Base-by-base conservation (phyloP, 1,284 basidiomycete genomes). In the Marasmius fiardii region DNA sequence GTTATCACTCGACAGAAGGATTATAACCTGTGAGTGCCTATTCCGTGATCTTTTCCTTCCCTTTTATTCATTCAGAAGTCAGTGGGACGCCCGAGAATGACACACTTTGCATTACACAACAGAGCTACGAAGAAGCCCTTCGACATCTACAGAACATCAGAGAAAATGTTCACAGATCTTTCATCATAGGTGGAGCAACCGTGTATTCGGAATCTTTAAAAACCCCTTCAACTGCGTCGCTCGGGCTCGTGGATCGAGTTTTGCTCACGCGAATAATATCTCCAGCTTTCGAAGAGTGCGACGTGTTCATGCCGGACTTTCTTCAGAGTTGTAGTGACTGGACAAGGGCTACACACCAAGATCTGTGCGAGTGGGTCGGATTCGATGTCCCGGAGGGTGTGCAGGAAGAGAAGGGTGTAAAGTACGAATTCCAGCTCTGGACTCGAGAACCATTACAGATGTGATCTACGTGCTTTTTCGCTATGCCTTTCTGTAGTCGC, bases 401-500 rank as follows among this genome's bases (percentile, higher is more conserved):
- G 63, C 85, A 92, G 68, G 82, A 85, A 66, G 93, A 96, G 71
- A 89, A 89, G 58, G 92, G 86, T 11, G 77, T 92, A 49, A 76
- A 80, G 64, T 96, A 95, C 69, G 88, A 91, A 72, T 96, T 88
- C 70, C 91, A 97, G 76, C 93, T 96, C 92, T 96, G 94, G 94
- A 77, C 84, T 51, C 74, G 83, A 43, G 64, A 64, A 55, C 35
- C 54, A 45, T 65, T 67, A 53, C 20, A 31, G 24, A 10, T 16
- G 16, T 41, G 20, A 33, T 31, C 24, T 49, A 18, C 28, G 54
- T 21, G 23, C 26, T 21, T 39, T 49, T 12, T 43, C 23, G 23
- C 21, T 28, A 35, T 31, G 24, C 28, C 37, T 28, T 23, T 31
- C 51, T 33, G 33, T n/a, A 34, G 23, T 43, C 43, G 16, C 12